phyloP scores from a whole-genome alignment of 75 land plant genomes.

The Cryptomeria japonica region DNA sequence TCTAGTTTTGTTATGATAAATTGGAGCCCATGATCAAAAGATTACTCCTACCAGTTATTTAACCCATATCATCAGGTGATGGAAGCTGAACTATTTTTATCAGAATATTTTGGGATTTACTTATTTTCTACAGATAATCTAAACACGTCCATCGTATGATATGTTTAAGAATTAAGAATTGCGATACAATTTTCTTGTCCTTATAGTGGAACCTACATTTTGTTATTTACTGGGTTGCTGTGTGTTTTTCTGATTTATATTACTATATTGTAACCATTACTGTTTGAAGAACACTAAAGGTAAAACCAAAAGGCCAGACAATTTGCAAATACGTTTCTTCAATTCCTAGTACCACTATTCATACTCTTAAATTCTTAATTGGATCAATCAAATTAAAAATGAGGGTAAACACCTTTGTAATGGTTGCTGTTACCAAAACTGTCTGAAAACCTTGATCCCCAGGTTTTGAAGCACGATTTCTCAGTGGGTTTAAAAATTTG shows the following conservation, averaged over 20 bases:
- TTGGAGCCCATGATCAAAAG: neutral
- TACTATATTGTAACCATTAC: neutral
- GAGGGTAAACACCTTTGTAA: slow-evolving; percentile 70
- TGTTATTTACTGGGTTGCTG: neutral
- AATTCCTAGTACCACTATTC: neutral
- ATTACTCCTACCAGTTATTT: neutral
- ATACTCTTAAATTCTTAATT: neutral
- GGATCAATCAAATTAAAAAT: neutral
- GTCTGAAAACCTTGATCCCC: slow-evolving; percentile 81
- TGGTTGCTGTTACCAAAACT: slow-evolving; percentile 92
- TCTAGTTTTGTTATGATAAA: neutral
- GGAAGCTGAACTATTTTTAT: neutral
- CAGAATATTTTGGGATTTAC: neutral
- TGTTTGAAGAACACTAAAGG: neutral
- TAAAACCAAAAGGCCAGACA: neutral
- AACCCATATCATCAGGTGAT: neutral
- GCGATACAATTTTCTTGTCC: neutral
- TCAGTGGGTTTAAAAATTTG: slow-evolving; percentile 87
- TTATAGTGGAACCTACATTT: neutral
- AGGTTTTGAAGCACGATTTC: slow-evolving; percentile 77
- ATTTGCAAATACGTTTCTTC: neutral
- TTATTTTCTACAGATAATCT: neutral
- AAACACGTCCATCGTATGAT: neutral
- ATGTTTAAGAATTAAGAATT: neutral
- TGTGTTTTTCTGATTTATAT: neutral